Evolutionary conservation across 768 basidiomycete species (phyloP).

Genomic region (Tylopilus intermedius): DNA sequence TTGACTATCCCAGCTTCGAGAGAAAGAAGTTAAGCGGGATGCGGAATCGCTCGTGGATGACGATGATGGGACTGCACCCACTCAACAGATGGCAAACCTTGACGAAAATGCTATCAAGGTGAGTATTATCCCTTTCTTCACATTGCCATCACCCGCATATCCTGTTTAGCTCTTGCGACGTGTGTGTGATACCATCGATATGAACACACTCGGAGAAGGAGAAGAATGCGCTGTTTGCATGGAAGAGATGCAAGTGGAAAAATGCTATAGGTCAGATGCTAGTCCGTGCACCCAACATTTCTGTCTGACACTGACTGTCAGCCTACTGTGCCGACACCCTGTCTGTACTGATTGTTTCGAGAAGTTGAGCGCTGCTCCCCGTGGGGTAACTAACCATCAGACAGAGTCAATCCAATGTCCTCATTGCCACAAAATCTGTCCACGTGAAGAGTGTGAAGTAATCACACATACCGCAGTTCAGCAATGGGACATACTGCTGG

Average conservation of each 20-base stretch:
- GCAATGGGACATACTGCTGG: conserved; percentile 18
- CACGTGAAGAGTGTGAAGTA: conserved; percentile 14
- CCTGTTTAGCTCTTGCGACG: conserved; percentile 13
- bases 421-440: conserved; percentile 15
- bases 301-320: conserved; percentile 3
- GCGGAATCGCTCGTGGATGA: conserved; percentile 10
- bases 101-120: conserved; percentile 10
- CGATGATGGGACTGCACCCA: not conserved
- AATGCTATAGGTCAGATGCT: conserved; percentile 19
- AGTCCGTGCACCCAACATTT: not conserved
- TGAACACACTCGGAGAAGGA: conserved; percentile 19
- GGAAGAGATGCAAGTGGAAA: conserved; percentile 12
- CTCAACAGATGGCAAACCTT: conserved; percentile 6
- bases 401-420: conserved; percentile 12
- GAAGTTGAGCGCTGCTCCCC: not conserved
- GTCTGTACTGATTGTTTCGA: conserved; percentile 16
- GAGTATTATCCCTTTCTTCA: not conserved
- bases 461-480: conserved; percentile 12
- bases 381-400: not conserved
- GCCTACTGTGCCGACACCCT: conserved; percentile 14
- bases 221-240: conserved; percentile 22
- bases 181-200: conserved; percentile 15
- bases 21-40: conserved; percentile 15
- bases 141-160: not conserved
- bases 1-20: conserved; percentile 12